These are phyloP conservation scores for Penicillium verhagenii DNA, from an alignment of 495 filamentous ascomycete genomes.

Conservation along the genomic window DNA sequence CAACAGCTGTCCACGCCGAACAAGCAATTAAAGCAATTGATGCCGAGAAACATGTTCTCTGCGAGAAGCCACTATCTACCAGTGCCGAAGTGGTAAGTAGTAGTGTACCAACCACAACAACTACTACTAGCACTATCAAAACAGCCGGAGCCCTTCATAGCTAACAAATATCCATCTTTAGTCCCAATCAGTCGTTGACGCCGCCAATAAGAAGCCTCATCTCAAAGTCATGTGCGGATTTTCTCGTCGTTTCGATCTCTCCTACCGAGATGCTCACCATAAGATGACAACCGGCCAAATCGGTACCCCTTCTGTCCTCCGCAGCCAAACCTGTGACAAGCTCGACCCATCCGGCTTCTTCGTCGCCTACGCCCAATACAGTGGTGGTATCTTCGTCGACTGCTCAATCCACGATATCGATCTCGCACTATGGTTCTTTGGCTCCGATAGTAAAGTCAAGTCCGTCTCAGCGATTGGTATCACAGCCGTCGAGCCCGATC, in stretches of 20 bases:
- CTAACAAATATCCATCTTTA: conserved; percentile 17
- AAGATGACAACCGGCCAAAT: conserved; percentile 48
- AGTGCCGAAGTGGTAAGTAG: conserved; percentile 51
- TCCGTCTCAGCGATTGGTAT: conserved; percentile 50
- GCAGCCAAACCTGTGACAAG: conserved; percentile 57
- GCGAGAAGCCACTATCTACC: conserved; percentile 55
- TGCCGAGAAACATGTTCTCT: conserved; percentile 53
- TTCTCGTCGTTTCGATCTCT: conserved; percentile 55
- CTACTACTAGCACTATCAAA: no score
- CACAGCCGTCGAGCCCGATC: conserved; percentile 55
- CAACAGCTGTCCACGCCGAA: conserved; percentile 56
- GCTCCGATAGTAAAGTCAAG: conserved; percentile 44
- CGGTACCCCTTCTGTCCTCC: conserved; percentile 49
- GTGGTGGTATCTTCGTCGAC: conserved; percentile 60
- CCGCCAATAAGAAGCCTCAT: conserved; percentile 42
- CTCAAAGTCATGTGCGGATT: conserved; percentile 56
- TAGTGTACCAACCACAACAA: not conserved
- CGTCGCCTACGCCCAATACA: conserved; percentile 52
- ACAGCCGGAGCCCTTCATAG: not conserved
- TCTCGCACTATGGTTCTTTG: conserved; percentile 55
- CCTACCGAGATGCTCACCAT: conserved; percentile 50
- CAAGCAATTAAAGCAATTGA: conserved; percentile 57
- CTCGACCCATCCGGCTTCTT: conserved; percentile 53
- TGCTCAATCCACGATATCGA: conserved; percentile 58
- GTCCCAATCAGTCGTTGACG: conserved; percentile 53